A percentile compares a stretch with the other conserved stretches of the same genome.
Evolutionary conservation across 768 basidiomycete genomes (phyloP).

Genomic region (Podaxis sp.): DNA sequence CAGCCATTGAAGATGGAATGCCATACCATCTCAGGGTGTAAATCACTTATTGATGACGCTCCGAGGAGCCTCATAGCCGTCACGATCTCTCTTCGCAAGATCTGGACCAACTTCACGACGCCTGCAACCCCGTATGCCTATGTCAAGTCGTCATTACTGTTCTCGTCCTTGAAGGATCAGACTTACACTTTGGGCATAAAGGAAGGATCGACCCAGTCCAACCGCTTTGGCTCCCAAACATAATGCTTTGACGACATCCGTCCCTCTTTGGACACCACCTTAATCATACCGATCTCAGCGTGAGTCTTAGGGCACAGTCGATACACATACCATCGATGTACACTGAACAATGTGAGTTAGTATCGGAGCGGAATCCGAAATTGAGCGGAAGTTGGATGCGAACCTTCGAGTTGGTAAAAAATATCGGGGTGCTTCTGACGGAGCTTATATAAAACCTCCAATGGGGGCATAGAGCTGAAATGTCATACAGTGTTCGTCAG

Average conservation of each 20-base stretch:
- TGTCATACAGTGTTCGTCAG: conserved; percentile 18
- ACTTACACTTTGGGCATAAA: conserved; percentile 80
- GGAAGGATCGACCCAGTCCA: conserved; percentile 80
- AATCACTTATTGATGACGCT: conserved; percentile 55
- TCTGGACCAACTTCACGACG: conserved; percentile 58
- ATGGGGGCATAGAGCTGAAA: conserved; percentile 64
- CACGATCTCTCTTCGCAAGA: conserved; percentile 74
- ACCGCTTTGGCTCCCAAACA: conserved; percentile 87
- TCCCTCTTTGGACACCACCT: conserved; percentile 16
- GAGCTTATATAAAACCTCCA: conserved; percentile 75
- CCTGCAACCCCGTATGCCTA: conserved; percentile 76
- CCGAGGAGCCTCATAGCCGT: conserved; percentile 76
- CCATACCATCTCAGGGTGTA: conserved; percentile 73
- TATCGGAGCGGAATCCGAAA: conserved; percentile 1
- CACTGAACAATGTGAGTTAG: conserved; percentile 36
- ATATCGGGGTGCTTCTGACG: conserved; percentile 72
- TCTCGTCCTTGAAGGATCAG: not conserved
- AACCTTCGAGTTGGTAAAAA: conserved; percentile 67
- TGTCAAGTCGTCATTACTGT: not conserved
- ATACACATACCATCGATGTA: conserved; percentile 71
- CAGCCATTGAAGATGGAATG: not conserved
- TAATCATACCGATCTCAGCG: not conserved
- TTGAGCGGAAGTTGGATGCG: not conserved
- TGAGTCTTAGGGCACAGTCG: not conserved
- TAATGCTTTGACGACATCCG: conserved; percentile 83